phyloP scores from a whole-genome alignment of 805 yeast species.

The Lipomyces yamanashiensis region DNA sequence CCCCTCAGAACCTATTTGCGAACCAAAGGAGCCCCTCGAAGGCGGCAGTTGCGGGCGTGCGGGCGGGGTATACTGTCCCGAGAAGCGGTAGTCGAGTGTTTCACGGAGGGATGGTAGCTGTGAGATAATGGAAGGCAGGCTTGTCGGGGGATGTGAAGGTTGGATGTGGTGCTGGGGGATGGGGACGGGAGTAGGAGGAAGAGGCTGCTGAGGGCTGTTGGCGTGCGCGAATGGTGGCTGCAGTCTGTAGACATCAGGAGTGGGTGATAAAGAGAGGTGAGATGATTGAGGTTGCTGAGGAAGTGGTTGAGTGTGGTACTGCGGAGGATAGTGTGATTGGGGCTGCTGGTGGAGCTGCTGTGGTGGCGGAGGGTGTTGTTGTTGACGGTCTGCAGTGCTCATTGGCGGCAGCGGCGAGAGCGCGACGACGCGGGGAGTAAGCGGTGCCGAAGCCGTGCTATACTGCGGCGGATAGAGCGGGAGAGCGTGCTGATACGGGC shows the following conservation, averaged over 20 bases:
- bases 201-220: not conserved
- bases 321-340: not conserved
- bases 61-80: not conserved
- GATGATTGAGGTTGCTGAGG: too few relatives aligned
- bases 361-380: not conserved
- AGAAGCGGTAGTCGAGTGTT: not conserved
- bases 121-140: not conserved
- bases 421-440: not conserved
- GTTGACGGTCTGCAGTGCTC: too few relatives aligned
- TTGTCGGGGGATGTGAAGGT: not conserved
- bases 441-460: not conserved
- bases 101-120: slow-evolving; percentile 14
- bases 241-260: not conserved
- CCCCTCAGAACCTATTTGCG: slow-evolving; percentile 1
- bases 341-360: not conserved
- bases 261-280: not conserved
- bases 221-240: not conserved
- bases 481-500: not conserved
- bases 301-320: not conserved
- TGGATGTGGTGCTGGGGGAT: not conserved
- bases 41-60: slow-evolving; percentile 16
- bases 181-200: slow-evolving; percentile 1
- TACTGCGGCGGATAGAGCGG: not conserved
- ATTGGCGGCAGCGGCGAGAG: not conserved
- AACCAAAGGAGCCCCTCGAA: slow-evolving; percentile 2